Base-by-base conservation (phyloP, 148 eudicot species). In the Pharnaceum exiguum region DNA sequence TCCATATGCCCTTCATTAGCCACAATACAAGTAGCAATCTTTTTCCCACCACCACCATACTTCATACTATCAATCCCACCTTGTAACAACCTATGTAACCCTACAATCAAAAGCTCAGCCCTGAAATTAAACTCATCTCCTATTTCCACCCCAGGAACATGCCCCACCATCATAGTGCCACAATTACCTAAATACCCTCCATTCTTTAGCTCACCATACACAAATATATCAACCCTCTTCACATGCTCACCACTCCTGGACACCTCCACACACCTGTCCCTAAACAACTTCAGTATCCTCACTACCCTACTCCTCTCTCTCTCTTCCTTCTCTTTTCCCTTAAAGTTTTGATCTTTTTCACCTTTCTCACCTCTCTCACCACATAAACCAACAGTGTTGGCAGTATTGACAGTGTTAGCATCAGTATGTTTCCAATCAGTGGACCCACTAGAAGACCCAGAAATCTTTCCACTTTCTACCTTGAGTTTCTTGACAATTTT, bases 21-120 rank as follows among this genome's bases (percentile, higher is more conserved):
- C 7, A 86, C 86, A 10, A 86, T 27, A 55, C 88, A 82, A 28
- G 73, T 74, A 19, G 83, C 88, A 13, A 56, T 22, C 5, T 2
- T 46, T 36, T 24, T 51, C 29, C 73, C 76, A 10, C 74, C 57
- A 15, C 73, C 76, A 10, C 74, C 57, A 15, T 47, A 28, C 39
- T 50, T 51, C 68, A 47, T 64, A 28, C 15, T 57, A 71, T 80
- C 83, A 9, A 86, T 86, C 32, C 88, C 82, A 17, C 45, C 26
- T 11, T 61, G 36, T 29, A 38, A 46, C 18, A 39, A 67, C 31
- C 26, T 56, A 55, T 86, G 88, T 35, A 86, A 64, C 35, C 94
- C 88, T 25, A 80, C 32, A 15, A 80, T 51, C 21, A 52, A 32
- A 10, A 86, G 75, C 15, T 82, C 82, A 1, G 55, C 66, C 65